Evolutionary conservation across 352 stramenopile species (phyloP), one percentile per base, ranked within the genome.

Genomic region (Blastocystis sp.): DNA sequence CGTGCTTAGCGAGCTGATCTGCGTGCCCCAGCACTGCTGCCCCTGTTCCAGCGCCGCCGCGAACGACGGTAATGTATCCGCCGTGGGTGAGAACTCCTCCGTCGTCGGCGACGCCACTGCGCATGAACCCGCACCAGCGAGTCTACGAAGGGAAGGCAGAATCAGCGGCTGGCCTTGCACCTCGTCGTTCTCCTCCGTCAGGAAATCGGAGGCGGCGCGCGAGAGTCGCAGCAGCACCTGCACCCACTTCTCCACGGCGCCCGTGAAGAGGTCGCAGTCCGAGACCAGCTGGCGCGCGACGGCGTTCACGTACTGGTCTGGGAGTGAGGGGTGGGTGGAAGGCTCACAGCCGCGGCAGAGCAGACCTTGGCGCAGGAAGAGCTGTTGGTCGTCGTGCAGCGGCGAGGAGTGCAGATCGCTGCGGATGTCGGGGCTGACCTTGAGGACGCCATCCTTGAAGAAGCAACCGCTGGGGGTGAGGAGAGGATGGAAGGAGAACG

Each of bases 371-470:
- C 74, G 56, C 14, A 84, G 28, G 45, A 84, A 84, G 7, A 84
- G 38, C 52, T 69, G 64, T 28, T 84, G 74, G 21, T 84, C 74
- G 17, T 84, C 74, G 14, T 59, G 74, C 2, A 84, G n/a, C 19
- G 74, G 74, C 5, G 59, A 28, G n/a, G 74, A 84, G 17, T 45
- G 74, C 53, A 84, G 43, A 41, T 84, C 74, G 41, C 43, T 62
- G 17, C 61, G 74, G 69, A 84, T 84, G 5, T 48, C 56, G 17
- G 74, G 28, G 45, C 38, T 56, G 5, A 84, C 61, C 56, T 84
- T 84, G 53, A 84, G 67, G 38, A 84, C 69, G 38, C 74, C 74
- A 3, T 84, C 74, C 53, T 84, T 23, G 17, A 41, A 66, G 9
- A 84, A 45, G 53, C 74, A 84, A n/a, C 74, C 74, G 34, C 74